Evolutionary conservation across 1,139 yeast species (phyloP), one percentile per base, ranked within the genome.

Genomic region (Suhomyces taliae): DNA sequence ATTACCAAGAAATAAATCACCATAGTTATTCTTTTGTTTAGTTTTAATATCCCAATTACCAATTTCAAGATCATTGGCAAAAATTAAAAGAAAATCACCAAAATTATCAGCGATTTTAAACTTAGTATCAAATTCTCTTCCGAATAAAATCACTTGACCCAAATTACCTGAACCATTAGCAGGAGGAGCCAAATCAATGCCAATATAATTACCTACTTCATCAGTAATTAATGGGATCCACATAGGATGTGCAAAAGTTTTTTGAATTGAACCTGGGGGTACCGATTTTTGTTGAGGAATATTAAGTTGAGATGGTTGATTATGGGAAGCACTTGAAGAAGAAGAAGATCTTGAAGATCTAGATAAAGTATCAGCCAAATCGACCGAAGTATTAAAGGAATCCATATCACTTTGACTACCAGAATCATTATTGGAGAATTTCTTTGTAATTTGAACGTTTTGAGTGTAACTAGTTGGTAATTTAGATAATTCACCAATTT

Each of bases 201-300:
- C 98, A 45, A 91, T 83, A 61, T 90, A 90, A 67, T 91, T 91
- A 15, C 98, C 98, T 9, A 87, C 85, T 50, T 82, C 83, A 63
- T 91, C 98, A 10, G 95, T 88, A 19, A 90, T 81, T 39, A 91
- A 66, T 2, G 98, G 98, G 46, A 91, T 85, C 98, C 98, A 91
- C 60, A 80, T 82, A 7, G 90, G 83, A 64, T 90, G 90, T 2
- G 97, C 93, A 67, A 88, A 91, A 1, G 81, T 82, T 3, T 78
- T 74, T 59, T 87, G 88, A 32, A 90, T 73, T 8, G 82, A 67
- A 6, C 83, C 83, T 14, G 89, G 88, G 6, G 98, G 98, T 11
- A 87, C 75, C 0, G 90, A 82, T 44, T 73, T 74, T 67, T 90
- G 97, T 40, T 60, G 64, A n/a, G 87, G 87, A 36, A 81, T 62